Base-by-base conservation (phyloP, 1,284 basidiomycete species). In the Takashimella koratensis region DNA sequence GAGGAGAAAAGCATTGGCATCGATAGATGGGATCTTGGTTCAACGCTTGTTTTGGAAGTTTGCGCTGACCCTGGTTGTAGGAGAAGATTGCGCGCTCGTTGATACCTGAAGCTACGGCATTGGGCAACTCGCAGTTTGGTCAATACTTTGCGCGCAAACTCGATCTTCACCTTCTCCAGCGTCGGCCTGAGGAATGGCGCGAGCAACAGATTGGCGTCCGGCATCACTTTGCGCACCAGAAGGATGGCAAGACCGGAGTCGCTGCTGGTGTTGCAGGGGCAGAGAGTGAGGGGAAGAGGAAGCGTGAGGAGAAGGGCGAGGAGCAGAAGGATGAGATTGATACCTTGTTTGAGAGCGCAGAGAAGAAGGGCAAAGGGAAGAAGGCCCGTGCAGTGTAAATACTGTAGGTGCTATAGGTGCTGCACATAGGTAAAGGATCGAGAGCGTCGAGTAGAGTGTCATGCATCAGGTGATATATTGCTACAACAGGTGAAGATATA, bases 81-180 rank as follows among this genome's bases (percentile, higher is more conserved):
- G 91, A 95, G 76, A 94, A 93, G 75, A 90, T 97, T 48, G 91
- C 88, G 1, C 83, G 83, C 13, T 87, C 87, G 11, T 77, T 95
- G 10, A 76, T 90, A 23, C 76, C 82, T 0, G 81, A 88, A 52
- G 86, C 91, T 59, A 81, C 83, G 23, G 77, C 78, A 19, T 82
- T 97, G 20, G 82, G 84, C 1, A 84, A 80, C 5, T 90, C 87
- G 1, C 85, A 82, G 66, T 95, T 85, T 64, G 93, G 91, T 39
- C 90, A 88, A 69, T 95, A 85, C 78, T 90, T 96, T 64, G 81
- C 83, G 39, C 81, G 86, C 41, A 86, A 85, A 66, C 78, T 96
- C 49, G 86, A 89, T 60, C 73, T 97, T 16, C 82, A 88, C 62
- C 77, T 96, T 16, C 81, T 94, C 20, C 82, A 86, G 66, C 83